Conservation (phyloP, 2,329 filamentous ascomycete genomes). For the Domatiomyces catenatus region DNA sequence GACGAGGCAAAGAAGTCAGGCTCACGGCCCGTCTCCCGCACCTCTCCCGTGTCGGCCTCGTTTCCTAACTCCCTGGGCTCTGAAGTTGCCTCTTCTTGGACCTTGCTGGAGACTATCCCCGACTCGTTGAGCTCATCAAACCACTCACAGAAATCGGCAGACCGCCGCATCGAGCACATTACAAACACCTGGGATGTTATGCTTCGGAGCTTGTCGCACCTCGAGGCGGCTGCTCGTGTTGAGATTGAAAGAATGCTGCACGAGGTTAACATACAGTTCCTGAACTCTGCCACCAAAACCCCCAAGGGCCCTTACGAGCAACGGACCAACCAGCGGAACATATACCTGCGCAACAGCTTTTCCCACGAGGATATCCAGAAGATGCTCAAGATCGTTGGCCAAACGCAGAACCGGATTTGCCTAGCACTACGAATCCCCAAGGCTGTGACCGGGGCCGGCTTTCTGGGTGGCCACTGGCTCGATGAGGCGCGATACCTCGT, state of each 20-base stretch:
- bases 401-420: conserved; percentile 36
- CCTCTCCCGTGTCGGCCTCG: conserved; percentile 21
- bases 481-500: conserved; percentile 45
- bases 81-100: conserved; percentile 16
- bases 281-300: conserved; percentile 24
- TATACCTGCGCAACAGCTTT: conserved; percentile 34
- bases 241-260: conserved; percentile 38
- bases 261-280: conserved; percentile 28
- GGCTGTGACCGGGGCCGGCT: conserved; percentile 42
- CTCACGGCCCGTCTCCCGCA: conserved; percentile 8
- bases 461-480: conserved; percentile 38
- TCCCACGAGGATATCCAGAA: conserved; percentile 32
- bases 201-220: conserved; percentile 37
- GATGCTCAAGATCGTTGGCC: conserved; percentile 26
- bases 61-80: conserved; percentile 15
- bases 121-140: conserved; percentile 11
- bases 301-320: conserved; percentile 33
- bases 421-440: conserved; percentile 41
- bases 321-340: conserved; percentile 32
- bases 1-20: conserved; percentile 15
- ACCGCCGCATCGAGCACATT: conserved; percentile 40
- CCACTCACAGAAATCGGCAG: conserved; percentile 15
- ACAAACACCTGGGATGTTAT: conserved; percentile 47
- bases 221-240: conserved; percentile 37
- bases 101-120: conserved; percentile 16